Percentiles rank a stretch among this genome's conserved stretches.
These are phyloP conservation scores for Xylariaceae sp. DNA, from an alignment of 2,329 filamentous ascomycete genomes.

Conservation along the genomic window DNA sequence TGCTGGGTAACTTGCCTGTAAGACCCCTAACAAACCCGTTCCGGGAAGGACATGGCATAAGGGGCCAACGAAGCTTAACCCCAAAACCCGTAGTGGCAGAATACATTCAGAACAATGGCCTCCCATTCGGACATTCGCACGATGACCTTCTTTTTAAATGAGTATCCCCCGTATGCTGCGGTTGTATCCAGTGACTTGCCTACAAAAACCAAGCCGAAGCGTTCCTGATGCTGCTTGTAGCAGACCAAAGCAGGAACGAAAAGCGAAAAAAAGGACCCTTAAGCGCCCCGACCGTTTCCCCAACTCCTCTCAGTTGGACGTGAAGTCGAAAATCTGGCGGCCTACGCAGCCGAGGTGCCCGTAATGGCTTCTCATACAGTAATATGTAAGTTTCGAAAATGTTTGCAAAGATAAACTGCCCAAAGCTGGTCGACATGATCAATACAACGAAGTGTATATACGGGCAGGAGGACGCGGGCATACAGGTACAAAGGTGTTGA, in stretches of 20 bases:
- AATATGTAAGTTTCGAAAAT: conserved; percentile 31
- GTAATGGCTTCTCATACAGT: conserved; percentile 32
- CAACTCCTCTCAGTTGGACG: conserved; percentile 30
- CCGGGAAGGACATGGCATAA: background rate
- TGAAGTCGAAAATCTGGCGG: conserved; percentile 24
- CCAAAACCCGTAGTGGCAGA: conserved; percentile 8
- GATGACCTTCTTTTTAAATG: background rate
- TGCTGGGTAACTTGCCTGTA: background rate
- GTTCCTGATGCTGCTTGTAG: conserved; percentile 6
- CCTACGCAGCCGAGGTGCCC: conserved; percentile 24
- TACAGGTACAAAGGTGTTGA: conserved; percentile 16
- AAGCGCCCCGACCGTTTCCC: conserved; percentile 22
- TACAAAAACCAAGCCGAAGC: conserved; percentile 7
- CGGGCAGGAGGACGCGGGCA: conserved; percentile 11
- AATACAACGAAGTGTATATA: conserved; percentile 28
- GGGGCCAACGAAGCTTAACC: background rate
- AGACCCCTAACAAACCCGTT: background rate
- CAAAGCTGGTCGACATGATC: conserved; percentile 21
- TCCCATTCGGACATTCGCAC: conserved; percentile 9
- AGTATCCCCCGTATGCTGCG: background rate
- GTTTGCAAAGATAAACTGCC: conserved; percentile 25
- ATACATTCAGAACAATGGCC: conserved; percentile 1
- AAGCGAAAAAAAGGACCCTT: conserved; percentile 14
- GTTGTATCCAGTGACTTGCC: conserved; percentile 16
- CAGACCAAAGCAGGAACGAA: conserved; percentile 12